A percentile compares a stretch with the other conserved stretches of the same genome.
Conservation (phyloP, 257 asterid species). For the Solanum virginianum region DNA sequence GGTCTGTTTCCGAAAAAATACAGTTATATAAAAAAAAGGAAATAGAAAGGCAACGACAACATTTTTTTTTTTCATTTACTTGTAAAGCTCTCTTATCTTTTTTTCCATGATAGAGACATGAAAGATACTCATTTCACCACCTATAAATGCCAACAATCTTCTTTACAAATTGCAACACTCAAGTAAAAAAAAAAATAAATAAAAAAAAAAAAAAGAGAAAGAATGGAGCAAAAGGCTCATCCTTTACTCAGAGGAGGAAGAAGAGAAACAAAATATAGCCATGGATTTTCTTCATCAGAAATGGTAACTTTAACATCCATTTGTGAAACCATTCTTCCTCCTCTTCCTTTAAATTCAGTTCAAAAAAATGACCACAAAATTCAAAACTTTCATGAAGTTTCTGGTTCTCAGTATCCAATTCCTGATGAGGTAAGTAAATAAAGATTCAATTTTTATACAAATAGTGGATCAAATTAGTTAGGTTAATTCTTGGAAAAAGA, state of each 20-base stretch:
- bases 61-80: too few relatives aligned
- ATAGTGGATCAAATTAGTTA: too few relatives aligned
- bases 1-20: too few relatives aligned
- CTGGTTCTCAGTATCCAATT: constrained; percentile 58
- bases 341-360: constrained; percentile 13
- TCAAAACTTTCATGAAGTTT: constrained; percentile 24
- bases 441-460: too few relatives aligned
- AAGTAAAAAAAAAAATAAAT: not conserved
- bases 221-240: constrained; percentile 38
- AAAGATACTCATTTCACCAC: not conserved
- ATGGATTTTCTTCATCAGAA: constrained; percentile 42
- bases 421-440: constrained; percentile 58
- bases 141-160: not conserved
- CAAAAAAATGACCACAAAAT: not conserved
- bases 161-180: not conserved
- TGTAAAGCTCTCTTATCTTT: not conserved
- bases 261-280: constrained; percentile 57
- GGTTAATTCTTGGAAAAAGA: not conserved
- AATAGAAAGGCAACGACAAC: not conserved
- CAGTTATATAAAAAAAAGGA: not conserved
- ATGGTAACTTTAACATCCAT: constrained; percentile 32
- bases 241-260: constrained; percentile 60
- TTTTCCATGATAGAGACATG: not conserved
- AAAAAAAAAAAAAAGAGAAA: not conserved
- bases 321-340: constrained; percentile 46